A percentile compares a stretch with the other conserved stretches of the same genome.
Conservation (phyloP, 495 filamentous ascomycete genomes). For the Lindgomyces ingoldianus region DNA sequence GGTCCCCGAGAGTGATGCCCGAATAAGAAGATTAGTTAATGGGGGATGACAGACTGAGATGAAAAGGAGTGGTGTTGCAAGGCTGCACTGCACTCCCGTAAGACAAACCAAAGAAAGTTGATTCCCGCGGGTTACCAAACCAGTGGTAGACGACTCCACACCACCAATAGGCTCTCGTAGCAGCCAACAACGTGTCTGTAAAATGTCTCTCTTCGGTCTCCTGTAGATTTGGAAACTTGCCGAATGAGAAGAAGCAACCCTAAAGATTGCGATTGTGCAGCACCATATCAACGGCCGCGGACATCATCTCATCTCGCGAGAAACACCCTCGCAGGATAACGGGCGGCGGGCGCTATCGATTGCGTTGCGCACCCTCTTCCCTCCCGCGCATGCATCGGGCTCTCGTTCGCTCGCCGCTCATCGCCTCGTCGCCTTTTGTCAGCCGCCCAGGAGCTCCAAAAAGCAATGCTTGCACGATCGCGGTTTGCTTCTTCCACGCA, state of each 20-base stretch:
- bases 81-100: conserved; percentile 10
- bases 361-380: neutral
- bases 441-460: neutral
- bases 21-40: neutral
- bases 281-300: neutral
- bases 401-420: conserved; percentile 3
- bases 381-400: conserved; percentile 9
- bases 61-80: conserved; percentile 2
- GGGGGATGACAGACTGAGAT: neutral
- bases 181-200: conserved; percentile 25
- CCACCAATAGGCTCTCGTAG: conserved; percentile 6
- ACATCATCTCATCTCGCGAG: neutral
- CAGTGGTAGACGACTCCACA: conserved; percentile 3
- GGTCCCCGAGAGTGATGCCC: neutral
- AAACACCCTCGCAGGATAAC: too few relatives aligned
- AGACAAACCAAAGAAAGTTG: conserved; percentile 8
- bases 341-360: conserved; percentile 8
- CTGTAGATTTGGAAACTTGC: neutral
- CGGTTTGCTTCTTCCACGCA: conserved; percentile 21
- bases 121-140: conserved; percentile 30
- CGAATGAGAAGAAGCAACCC: neutral
- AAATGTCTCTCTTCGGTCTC: conserved; percentile 14
- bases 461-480: conserved; percentile 4
- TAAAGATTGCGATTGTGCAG: neutral
- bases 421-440: neutral